These are phyloP conservation scores for Colletotrichum falcatum DNA, from an alignment of 2,329 filamentous ascomycete species.

Conservation along the genomic window DNA sequence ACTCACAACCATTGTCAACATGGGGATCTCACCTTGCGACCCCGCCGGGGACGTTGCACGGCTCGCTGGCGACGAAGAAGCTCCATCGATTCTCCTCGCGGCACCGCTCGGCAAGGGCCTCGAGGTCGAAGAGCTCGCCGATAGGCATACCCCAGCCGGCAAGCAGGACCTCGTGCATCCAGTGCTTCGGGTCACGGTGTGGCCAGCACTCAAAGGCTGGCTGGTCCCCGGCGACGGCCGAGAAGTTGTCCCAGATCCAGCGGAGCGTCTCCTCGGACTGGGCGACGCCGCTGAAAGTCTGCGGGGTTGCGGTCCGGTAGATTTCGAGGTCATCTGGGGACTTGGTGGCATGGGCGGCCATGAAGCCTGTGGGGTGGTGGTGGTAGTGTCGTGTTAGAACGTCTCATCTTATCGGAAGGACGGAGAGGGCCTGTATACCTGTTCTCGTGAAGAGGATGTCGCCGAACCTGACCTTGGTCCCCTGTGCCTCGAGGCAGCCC, in stretches of 20 bases:
- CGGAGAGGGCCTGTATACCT: slow-evolving; percentile 42
- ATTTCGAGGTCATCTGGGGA: slow-evolving; percentile 26
- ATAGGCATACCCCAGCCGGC: slow-evolving; percentile 58
- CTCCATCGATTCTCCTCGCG: slow-evolving; percentile 49
- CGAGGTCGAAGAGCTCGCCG: slow-evolving; percentile 57
- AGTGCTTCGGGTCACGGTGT: slow-evolving; percentile 48
- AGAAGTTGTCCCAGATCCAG: slow-evolving; percentile 71
- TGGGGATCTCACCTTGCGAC: slow-evolving; percentile 43
- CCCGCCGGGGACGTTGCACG: slow-evolving; percentile 49
- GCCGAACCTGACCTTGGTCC: slow-evolving; percentile 51
- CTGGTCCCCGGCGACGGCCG: slow-evolving; percentile 68
- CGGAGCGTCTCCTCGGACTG: slow-evolving; percentile 60
- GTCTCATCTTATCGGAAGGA: neutral
- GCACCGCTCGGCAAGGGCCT: slow-evolving; percentile 52
- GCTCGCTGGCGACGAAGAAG: slow-evolving; percentile 55
- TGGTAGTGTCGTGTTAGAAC: neutral
- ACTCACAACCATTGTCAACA: neutral
- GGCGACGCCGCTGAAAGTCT: slow-evolving; percentile 56
- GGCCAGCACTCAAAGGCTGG: slow-evolving; percentile 65
- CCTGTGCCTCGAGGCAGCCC: slow-evolving; percentile 40
- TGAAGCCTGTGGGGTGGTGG: slow-evolving; percentile 30
- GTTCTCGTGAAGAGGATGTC: slow-evolving; percentile 69
- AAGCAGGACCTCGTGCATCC: slow-evolving; percentile 57
- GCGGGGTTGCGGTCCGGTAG: slow-evolving; percentile 24
- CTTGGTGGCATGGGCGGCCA: slow-evolving; percentile 34